Base-by-base conservation (phyloP, 2,329 filamentous ascomycete genomes). In the Aspergillus oerlinghausenensis region DNA sequence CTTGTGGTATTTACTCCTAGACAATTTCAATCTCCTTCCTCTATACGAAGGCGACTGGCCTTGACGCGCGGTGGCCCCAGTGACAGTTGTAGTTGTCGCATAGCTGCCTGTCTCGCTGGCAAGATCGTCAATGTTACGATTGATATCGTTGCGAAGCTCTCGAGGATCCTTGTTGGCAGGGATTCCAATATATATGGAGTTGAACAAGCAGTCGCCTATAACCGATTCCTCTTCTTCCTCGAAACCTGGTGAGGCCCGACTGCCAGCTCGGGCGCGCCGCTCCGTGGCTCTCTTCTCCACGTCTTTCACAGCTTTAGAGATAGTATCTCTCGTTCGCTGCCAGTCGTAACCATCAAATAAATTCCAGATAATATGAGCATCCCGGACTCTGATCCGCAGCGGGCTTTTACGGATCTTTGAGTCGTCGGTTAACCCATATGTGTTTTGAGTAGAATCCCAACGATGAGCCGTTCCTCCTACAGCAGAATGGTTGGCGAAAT, bases 261-360 rank as follows among this genome's bases (percentile, higher is more conserved):
- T 84, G 5, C 82, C 80, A 48, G 78, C 73, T 45, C 83, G 80
- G 25, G 84, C 78, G 57, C 86, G 84, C 55, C 88, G 86, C 70
- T 97, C 90, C 49, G 88, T 85, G 1, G 91, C 92, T 70, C 88
- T 90, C 47, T 82, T 80, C 73, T 99, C 91, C 1, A 99, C 88
- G 53, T 95, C 87, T 57, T 94, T 86, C 2, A 99, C 92, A 6
- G 91, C 92, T 68, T 93, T 89, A 23, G 87, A 86, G 55, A 99
- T 96, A 3, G 88, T 85, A 60, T 94, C 88, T 47, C 93, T 84
- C 0, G 95, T 99, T 47, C 85, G 83, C 64, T 87, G 84, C 95
- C 95, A 99, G 73, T 99, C 95, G 70, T 96, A 99, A 1, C 94
- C 94, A 77, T 99, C 94, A 72, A 94, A 97, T 1, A 99, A 79